Percentiles rank a stretch among this genome's conserved stretches.
phyloP scores from a whole-genome alignment of 495 filamentous ascomycete species.

The Podospora sp. region DNA sequence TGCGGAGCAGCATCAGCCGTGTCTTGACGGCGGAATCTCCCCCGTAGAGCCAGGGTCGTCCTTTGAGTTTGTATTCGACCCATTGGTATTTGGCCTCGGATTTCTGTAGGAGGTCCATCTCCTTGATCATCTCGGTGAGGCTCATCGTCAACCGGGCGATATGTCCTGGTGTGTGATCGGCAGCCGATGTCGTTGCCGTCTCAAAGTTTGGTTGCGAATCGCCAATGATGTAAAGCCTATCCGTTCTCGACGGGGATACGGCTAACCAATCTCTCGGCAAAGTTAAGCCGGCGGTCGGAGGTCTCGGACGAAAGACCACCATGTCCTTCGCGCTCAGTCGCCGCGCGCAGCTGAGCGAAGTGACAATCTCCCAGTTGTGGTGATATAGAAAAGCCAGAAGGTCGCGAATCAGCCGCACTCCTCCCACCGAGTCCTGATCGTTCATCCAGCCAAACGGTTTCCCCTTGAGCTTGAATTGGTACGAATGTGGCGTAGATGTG shows the following conservation, averaged over 20 bases:
- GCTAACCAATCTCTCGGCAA: constrained; percentile 25
- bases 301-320: constrained; percentile 21
- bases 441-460: constrained; percentile 23
- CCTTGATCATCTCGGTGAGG: constrained; percentile 17
- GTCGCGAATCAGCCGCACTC: constrained; percentile 25
- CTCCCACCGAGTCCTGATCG: constrained; percentile 16
- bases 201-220: constrained; percentile 9
- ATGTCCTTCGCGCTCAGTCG: constrained; percentile 27
- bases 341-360: constrained; percentile 13
- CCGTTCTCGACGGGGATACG: constrained; percentile 2
- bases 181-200: neutral
- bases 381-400: constrained; percentile 26
- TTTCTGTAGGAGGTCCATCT: constrained; percentile 16
- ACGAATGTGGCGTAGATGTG: neutral
- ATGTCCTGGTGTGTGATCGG: constrained; percentile 8
- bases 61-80: constrained; percentile 26
- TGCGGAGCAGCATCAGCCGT: constrained; percentile 21
- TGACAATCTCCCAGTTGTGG: constrained; percentile 24
- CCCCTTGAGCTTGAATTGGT: constrained; percentile 25
- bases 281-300: neutral
- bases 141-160: constrained; percentile 16
- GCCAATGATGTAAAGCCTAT: constrained; percentile 26
- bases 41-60: constrained; percentile 20
- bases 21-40: constrained; percentile 18
- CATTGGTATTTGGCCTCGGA: constrained; percentile 23